A percentile compares a stretch with the other conserved stretches of the same genome.
These are phyloP conservation scores for Sporisorium exsertum DNA, from an alignment of 1,284 basidiomycete genomes.

Conservation along the genomic window DNA sequence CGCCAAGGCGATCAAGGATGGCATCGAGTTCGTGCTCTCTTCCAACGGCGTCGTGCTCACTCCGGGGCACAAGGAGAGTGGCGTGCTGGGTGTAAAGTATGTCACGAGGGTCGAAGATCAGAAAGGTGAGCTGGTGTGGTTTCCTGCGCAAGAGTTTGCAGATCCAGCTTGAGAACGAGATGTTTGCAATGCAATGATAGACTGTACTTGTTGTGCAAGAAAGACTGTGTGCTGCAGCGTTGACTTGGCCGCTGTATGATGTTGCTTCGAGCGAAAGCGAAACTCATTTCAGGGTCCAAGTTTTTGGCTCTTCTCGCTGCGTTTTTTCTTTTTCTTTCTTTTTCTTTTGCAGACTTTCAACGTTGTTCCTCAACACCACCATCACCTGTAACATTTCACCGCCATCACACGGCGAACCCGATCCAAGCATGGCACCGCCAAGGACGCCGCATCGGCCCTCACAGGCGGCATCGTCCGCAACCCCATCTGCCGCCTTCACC, in stretches of 20 bases:
- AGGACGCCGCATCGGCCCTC: constrained; percentile 11
- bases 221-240: not conserved
- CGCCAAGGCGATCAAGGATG: constrained; percentile 77
- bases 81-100: constrained; percentile 45
- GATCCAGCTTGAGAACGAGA: not conserved
- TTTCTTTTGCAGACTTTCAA: not conserved
- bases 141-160: not conserved
- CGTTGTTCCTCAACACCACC: not conserved
- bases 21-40: constrained; percentile 80
- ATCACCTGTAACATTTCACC: not conserved
- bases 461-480: constrained; percentile 1
- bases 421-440: constrained; percentile 8
- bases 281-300: constrained; percentile 4
- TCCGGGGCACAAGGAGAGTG: constrained; percentile 72
- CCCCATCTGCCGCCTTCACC: constrained; percentile 10
- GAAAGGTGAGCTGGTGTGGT: constrained; percentile 53
- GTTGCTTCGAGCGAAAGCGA: not conserved
- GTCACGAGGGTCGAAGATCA: constrained; percentile 48
- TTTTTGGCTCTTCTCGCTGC: too few species aligned
- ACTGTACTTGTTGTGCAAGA: not conserved
- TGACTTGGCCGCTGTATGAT: not conserved
- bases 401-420: not conserved
- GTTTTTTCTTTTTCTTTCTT: not conserved
- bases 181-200: not conserved
- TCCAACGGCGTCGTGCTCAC: constrained; percentile 86